Conservation (phyloP, 768 basidiomycete genomes). For the Lactifluus piperatus region DNA sequence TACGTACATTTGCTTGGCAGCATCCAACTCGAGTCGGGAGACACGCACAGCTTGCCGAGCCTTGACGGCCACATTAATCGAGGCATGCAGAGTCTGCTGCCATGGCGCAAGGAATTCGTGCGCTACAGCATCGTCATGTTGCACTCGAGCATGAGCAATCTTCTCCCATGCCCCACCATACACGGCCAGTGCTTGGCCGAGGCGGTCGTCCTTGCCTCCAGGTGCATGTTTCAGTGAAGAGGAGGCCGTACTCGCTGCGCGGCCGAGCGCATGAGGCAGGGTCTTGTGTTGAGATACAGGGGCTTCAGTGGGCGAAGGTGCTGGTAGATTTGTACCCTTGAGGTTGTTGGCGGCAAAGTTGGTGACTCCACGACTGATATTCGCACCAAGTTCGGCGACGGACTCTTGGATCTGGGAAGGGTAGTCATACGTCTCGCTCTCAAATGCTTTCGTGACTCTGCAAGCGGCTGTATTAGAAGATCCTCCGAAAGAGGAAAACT, state of each 20-base stretch:
- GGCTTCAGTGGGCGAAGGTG: conserved; percentile 52
- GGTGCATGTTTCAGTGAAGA: conserved; percentile 35
- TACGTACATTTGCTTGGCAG: conserved; percentile 78
- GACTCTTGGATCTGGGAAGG: conserved; percentile 85
- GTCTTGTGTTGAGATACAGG: conserved; percentile 80
- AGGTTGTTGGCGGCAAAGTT: conserved; percentile 83
- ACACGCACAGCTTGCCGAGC: conserved; percentile 75
- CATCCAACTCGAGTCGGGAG: conserved; percentile 81
- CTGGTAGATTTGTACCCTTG: conserved; percentile 81
- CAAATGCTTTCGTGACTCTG: conserved; percentile 85
- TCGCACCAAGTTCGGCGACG: conserved; percentile 58
- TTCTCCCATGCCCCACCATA: conserved; percentile 84
- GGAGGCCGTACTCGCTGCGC: conserved; percentile 63
- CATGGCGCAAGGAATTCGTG: conserved; percentile 68
- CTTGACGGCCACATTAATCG: conserved; percentile 86
- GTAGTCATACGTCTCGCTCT: conserved; percentile 82
- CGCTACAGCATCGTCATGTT: conserved; percentile 70
- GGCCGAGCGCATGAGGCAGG: conserved; percentile 86
- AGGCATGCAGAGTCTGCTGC: conserved; percentile 79
- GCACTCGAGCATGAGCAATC: conserved; percentile 65
- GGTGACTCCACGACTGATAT: conserved; percentile 65
- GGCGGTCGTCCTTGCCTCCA: conserved; percentile 47
- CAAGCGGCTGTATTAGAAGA: neutral
- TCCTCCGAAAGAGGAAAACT: neutral
- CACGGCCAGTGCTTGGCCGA: conserved; percentile 67